phyloP scores from a whole-genome alignment of 495 filamentous ascomycete species.

The Aspergillus ostianus region DNA sequence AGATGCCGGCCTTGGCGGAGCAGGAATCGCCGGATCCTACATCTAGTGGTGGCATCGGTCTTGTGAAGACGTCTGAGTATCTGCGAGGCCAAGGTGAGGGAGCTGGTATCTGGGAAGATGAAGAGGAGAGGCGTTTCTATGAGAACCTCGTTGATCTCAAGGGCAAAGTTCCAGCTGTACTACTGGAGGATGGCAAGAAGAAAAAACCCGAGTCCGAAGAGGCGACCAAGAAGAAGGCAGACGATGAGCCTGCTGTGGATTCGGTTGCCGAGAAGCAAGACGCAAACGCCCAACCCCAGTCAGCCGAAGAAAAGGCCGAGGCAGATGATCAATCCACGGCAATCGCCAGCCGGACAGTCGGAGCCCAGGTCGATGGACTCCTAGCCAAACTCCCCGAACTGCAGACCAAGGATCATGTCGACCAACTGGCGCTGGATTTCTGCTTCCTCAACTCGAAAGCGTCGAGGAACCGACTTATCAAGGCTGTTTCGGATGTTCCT shows the following conservation, averaged over 20 bases:
- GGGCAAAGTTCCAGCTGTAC: conserved; percentile 87
- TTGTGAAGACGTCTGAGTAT: conserved; percentile 93
- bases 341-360: conserved; percentile 96
- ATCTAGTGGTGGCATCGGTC: conserved; percentile 76
- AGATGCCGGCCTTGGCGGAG: conserved; percentile 91
- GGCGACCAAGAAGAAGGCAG: conserved; percentile 52
- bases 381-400: conserved; percentile 84
- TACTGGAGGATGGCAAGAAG: conserved; percentile 93
- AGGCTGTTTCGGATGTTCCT: conserved; percentile 89
- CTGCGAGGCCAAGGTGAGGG: conserved; percentile 86
- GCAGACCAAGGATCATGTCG: conserved; percentile 85
- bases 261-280: conserved; percentile 32
- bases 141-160: conserved; percentile 95
- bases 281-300: conserved; percentile 16
- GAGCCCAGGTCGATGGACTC: conserved; percentile 92
- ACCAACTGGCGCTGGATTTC: conserved; percentile 91
- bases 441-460: conserved; percentile 99
- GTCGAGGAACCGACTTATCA: conserved; percentile 88
- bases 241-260: conserved; percentile 33
- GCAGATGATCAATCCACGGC: conserved; percentile 84
- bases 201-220: conserved; percentile 81
- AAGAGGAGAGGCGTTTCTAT: conserved; percentile 96
- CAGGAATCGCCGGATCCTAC: conserved; percentile 64
- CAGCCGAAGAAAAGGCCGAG: conserved; percentile 55
- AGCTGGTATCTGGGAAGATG: conserved; percentile 98